phyloP scores from a whole-genome alignment of 2,329 filamentous ascomycete genomes.

The Teratosphaeria nubilosa region DNA sequence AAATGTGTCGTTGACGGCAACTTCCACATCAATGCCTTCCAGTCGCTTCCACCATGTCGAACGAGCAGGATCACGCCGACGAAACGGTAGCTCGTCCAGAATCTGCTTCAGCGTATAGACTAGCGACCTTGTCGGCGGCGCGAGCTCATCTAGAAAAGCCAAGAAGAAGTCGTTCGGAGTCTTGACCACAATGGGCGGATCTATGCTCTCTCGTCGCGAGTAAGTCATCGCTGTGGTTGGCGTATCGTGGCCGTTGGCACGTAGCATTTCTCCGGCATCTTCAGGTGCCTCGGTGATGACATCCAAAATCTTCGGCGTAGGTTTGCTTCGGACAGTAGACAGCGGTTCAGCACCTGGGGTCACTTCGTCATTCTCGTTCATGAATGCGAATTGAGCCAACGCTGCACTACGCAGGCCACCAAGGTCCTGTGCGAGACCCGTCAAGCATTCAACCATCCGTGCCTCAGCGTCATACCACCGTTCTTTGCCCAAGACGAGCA shows the following conservation, averaged over 20 bases:
- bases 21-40: constrained; percentile 45
- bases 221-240: background rate
- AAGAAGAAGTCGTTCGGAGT: constrained; percentile 73
- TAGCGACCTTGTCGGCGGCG: constrained; percentile 93
- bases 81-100: constrained; percentile 77
- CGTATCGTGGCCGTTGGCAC: background rate
- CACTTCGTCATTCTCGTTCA: constrained; percentile 47
- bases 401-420: constrained; percentile 85
- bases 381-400: constrained; percentile 74
- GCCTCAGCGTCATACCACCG: constrained; percentile 69
- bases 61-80: constrained; percentile 19
- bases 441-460: constrained; percentile 67
- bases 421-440: constrained; percentile 76
- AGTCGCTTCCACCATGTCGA: constrained; percentile 11
- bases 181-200: constrained; percentile 4
- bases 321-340: background rate
- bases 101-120: constrained; percentile 84
- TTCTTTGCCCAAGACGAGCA: constrained; percentile 72
- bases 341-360: background rate
- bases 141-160: constrained; percentile 77
- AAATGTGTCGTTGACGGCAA: constrained; percentile 70
- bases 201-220: constrained; percentile 1
- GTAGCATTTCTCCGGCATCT: background rate
- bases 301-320: constrained; percentile 3
- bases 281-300: constrained; percentile 7